Percentiles rank a stretch among this genome's conserved stretches.
phyloP scores from a whole-genome alignment of 257 asterid genomes.

The Petrea volubilis region DNA sequence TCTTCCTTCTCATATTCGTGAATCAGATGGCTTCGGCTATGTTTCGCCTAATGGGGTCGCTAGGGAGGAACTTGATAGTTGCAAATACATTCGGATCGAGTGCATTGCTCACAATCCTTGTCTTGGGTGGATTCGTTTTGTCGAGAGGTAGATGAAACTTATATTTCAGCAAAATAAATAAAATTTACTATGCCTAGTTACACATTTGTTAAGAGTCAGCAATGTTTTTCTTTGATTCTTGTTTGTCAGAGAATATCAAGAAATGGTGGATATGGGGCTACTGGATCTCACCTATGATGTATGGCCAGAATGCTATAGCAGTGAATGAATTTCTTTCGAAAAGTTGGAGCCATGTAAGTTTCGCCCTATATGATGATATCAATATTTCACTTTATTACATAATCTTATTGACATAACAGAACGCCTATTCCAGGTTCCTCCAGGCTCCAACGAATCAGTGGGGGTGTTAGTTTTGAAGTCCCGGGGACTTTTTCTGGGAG shows the following conservation, averaged over 20 bases:
- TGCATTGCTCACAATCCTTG: slow-evolving; percentile 51
- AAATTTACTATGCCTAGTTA: too few relatives aligned
- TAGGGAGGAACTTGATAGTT: slow-evolving; percentile 63
- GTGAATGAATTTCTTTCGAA: slow-evolving; percentile 81
- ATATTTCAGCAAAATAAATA: too few relatives aligned
- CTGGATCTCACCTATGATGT: slow-evolving; percentile 85
- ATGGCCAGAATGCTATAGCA: slow-evolving; percentile 70
- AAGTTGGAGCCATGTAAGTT: slow-evolving; percentile 80
- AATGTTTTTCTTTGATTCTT: too few relatives aligned
- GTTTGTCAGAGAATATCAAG: slow-evolving; percentile 42
- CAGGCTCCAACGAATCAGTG: slow-evolving; percentile 53
- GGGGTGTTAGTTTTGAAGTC: slow-evolving; percentile 56
- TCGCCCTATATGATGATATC: slow-evolving; percentile 1
- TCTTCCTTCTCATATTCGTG: slow-evolving; percentile 42
- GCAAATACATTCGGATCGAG: slow-evolving; percentile 70
- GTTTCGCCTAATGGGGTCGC: slow-evolving; percentile 61
- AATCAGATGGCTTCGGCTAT: slow-evolving; percentile 64
- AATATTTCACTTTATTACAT: too few relatives aligned
- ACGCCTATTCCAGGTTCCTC: slow-evolving; percentile 48
- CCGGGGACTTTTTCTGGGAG: slow-evolving; percentile 62
- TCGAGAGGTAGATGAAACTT: slow-evolving; percentile 53
- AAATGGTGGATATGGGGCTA: slow-evolving; percentile 86
- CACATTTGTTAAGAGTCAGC: too few relatives aligned
- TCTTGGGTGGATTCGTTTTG: slow-evolving; percentile 63
- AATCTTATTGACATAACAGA: too few relatives aligned